A percentile compares a stretch with the other conserved stretches of the same genome.
phyloP scores from a whole-genome alignment of 208 protist species.

The Trypanosoma rangeli region DNA sequence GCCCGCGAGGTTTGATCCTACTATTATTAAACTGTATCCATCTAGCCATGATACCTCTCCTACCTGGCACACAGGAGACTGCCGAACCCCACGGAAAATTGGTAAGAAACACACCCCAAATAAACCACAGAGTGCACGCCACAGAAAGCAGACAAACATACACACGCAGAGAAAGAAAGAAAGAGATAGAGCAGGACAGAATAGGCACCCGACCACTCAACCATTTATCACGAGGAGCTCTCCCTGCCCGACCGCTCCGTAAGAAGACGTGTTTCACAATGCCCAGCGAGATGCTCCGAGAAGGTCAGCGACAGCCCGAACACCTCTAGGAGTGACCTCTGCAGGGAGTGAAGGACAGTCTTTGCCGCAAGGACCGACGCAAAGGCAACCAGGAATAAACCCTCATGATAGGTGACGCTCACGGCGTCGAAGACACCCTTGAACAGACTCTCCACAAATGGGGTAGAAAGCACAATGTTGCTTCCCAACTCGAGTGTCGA shows the following conservation, averaged over 20 bases:
- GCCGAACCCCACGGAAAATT: not conserved
- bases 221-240: not conserved
- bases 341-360: slow-evolving; percentile 58
- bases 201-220: not conserved
- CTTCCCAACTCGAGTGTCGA: slow-evolving; percentile 49
- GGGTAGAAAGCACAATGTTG: slow-evolving; percentile 55
- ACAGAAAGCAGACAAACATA: not conserved
- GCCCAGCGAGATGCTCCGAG: slow-evolving; percentile 5
- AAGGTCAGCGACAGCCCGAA: slow-evolving; percentile 49
- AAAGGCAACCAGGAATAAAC: slow-evolving; percentile 53
- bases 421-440: slow-evolving; percentile 57
- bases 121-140: not conserved
- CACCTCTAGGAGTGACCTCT: slow-evolving; percentile 52
- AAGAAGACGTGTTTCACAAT: not conserved
- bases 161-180: not conserved
- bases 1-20: not conserved
- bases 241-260: not conserved
- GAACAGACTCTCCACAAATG: slow-evolving; percentile 63
- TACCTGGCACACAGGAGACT: not conserved
- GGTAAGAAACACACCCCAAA: not conserved
- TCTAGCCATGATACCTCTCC: not conserved
- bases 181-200: slow-evolving; percentile 9
- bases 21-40: not conserved
- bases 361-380: slow-evolving; percentile 30
- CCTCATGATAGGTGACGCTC: slow-evolving; percentile 37